These are phyloP conservation scores for Vitis hybrid DNA, from an alignment of 177 flowering plant species.

Conservation along the genomic window DNA sequence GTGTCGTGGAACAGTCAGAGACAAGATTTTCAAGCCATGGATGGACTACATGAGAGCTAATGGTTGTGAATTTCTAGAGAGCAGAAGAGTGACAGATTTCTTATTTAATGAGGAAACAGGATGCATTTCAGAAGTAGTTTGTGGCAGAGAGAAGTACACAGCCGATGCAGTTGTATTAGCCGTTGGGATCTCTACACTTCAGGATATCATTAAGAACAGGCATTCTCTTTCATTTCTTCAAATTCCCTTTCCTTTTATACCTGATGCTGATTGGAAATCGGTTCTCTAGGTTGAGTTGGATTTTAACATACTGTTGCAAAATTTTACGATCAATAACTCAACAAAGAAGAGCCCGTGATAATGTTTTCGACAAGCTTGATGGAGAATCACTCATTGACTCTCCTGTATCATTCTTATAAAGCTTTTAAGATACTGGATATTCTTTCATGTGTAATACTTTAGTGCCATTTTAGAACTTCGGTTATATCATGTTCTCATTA, in stretches of 20 bases:
- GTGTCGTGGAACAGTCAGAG: conserved; percentile 52
- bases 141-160: conserved; percentile 36
- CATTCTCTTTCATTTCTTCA: conserved; percentile 6
- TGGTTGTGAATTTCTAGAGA: conserved; percentile 47
- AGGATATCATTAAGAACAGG: conserved; percentile 46
- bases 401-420: no score
- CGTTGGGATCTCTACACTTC: conserved; percentile 53
- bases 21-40: conserved; percentile 63
- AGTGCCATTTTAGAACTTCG: no score
- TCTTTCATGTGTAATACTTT: no score
- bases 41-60: conserved; percentile 39
- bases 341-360: no score
- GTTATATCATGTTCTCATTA: not conserved
- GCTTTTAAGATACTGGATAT: no score
- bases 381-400: no score
- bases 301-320: not conserved
- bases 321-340: no score
- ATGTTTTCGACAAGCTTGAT: no score
- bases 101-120: conserved; percentile 44
- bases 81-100: conserved; percentile 47
- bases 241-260: not conserved
- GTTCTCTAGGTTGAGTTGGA: not conserved
- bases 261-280: not conserved
- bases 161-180: conserved; percentile 64
- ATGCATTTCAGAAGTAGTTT: conserved; percentile 46